Percentiles rank a stretch among this genome's conserved stretches.
Conservation (phyloP, 2,329 filamentous ascomycete genomes). For the Penicillium janthinellum region DNA sequence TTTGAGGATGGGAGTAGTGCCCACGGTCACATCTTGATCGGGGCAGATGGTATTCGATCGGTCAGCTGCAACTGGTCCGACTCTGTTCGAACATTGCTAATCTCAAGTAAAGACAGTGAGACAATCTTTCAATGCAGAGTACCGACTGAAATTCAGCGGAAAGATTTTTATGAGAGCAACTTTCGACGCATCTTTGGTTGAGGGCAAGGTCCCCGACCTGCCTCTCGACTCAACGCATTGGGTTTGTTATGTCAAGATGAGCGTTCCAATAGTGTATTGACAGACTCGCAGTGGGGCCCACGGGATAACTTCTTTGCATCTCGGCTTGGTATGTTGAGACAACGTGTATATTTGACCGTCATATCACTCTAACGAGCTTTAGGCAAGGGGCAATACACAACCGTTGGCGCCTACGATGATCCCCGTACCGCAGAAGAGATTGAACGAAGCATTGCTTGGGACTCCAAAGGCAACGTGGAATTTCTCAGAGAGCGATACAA, state of each 20-base stretch:
- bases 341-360: too few species aligned
- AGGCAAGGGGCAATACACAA: constrained; percentile 43
- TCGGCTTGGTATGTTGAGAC: constrained; percentile 36
- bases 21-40: constrained; percentile 53
- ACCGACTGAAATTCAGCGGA: constrained; percentile 47
- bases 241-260: constrained; percentile 16
- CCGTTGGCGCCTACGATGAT: constrained; percentile 48
- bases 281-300: constrained; percentile 40
- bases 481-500: constrained; percentile 38
- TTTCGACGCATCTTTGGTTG: constrained; percentile 46
- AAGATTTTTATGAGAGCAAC: constrained; percentile 51
- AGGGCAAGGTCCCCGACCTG: constrained; percentile 41
- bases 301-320: constrained; percentile 50
- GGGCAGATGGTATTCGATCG: constrained; percentile 58
- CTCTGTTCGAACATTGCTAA: neutral
- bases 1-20: constrained; percentile 54
- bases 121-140: constrained; percentile 47
- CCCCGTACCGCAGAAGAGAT: constrained; percentile 36
- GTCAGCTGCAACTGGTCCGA: constrained; percentile 36
- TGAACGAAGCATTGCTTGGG: constrained; percentile 41
- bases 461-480: constrained; percentile 41
- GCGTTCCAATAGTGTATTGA: neutral
- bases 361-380: constrained; percentile 1
- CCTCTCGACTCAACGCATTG: constrained; percentile 49
- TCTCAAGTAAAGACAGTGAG: constrained; percentile 23